phyloP scores from a whole-genome alignment of 805 yeast genomes.

The Grigorovia humatica region DNA sequence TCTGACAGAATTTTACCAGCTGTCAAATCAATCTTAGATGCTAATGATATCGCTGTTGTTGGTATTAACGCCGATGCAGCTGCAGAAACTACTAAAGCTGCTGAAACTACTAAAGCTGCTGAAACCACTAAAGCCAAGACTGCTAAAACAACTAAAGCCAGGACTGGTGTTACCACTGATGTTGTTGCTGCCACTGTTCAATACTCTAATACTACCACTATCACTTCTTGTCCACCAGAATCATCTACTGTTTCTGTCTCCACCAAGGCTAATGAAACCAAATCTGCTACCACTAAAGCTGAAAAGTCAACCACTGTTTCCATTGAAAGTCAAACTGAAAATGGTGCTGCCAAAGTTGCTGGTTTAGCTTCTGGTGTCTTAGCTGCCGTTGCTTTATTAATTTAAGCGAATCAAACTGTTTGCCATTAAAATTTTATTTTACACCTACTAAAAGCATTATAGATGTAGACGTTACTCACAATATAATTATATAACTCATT shows the following conservation, averaged over 20 bases:
- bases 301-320: conserved; percentile 5
- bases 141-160: conserved; percentile 1
- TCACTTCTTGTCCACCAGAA: neutral
- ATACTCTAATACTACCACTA: neutral
- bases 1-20: conserved; percentile 17
- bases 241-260: neutral
- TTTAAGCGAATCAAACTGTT: neutral
- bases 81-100: conserved; percentile 3
- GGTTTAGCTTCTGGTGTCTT: neutral
- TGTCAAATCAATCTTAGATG: conserved; percentile 4
- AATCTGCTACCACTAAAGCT: conserved; percentile 2
- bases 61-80: conserved; percentile 1
- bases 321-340: conserved; percentile 10
- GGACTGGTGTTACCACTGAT: conserved; percentile 2
- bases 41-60: neutral
- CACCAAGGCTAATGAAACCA: neutral
- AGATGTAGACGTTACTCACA: too few species aligned
- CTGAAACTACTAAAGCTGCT: conserved; percentile 4
- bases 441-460: too few species aligned
- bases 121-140: conserved; percentile 4
- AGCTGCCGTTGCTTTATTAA: neutral
- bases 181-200: neutral
- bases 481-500: too few species aligned
- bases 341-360: conserved; percentile 10
- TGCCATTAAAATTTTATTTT: too few species aligned